Base-by-base conservation (phyloP, 2,329 filamentous ascomycete species). In the Zymoseptoria passerinii region DNA sequence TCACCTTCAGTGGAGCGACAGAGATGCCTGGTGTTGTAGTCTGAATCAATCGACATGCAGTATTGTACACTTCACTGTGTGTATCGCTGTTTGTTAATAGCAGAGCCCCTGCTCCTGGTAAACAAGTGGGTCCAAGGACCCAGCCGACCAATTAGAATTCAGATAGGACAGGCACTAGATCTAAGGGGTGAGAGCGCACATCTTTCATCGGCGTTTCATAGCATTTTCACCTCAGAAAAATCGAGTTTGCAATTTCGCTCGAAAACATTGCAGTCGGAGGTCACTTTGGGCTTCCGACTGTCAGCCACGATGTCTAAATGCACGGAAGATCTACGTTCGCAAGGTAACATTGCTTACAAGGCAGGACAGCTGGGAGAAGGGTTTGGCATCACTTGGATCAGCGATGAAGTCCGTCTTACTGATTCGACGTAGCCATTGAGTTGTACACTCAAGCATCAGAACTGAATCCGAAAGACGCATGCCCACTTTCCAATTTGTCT, bases 301-400 rank as follows among this genome's bases (percentile, higher is more conserved):
- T 10, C 49, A 50, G 49, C 49, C 19, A 50, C 18, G 18, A 50
- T 50, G 49, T 10, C 49, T 50, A 18, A 20, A 4, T n/a, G 10
- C 35, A 16, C 13, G 5, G 16, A 44, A 44, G 49, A 50, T 20
- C 8, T 50, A 20, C n/a, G 49, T 27, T 29, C 27, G n/a, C 44
- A 58, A 44, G 64, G 62, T 48, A 66, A 66, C 28, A 56, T 53
- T 13, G 29, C 59, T 16, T 62, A 63, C 55, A 63, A 62, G 55
- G 56, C 58, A 1, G 56, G 61, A 8, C 61, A 58, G 18, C 51
- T 64, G 20, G 40, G 58, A 53, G 63, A 62, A 35, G 57, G 57
- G 57, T 57, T 27, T 51, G 54, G 9, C 28, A 19, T 1, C 20
- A 28, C n/a, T 27, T 10, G 8, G 23, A 23, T 20, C 23, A 20